These are phyloP conservation scores for Oryza australiensis DNA, from an alignment of 176 grass and related monocot species.

Conservation along the genomic window DNA sequence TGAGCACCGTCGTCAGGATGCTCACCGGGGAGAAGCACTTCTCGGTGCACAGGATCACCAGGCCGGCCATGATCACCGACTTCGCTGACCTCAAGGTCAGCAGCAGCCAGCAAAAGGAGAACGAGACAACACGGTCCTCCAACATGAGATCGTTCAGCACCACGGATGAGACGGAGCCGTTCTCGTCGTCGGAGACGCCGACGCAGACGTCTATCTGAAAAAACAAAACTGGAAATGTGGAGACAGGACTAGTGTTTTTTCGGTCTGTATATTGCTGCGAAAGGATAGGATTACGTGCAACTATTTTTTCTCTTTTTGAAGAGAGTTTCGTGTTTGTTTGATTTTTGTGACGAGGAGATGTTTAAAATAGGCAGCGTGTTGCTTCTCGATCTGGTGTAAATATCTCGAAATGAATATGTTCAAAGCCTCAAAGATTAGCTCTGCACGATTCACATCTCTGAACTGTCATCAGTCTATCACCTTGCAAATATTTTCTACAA, in stretches of 20 bases:
- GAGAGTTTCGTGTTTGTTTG: conserved; percentile 1
- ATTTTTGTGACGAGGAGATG: neutral
- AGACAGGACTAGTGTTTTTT: neutral
- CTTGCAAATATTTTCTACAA: neutral
- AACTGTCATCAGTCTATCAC: neutral
- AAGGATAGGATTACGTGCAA: conserved; percentile 23
- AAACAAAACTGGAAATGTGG: neutral
- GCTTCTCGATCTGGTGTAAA: conserved; percentile 34
- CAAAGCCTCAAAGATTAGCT: neutral
- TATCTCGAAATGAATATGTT: conserved; percentile 26
- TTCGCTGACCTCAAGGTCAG: conserved; percentile 78
- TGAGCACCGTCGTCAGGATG: conserved; percentile 60
- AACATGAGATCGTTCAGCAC: conserved; percentile 42
- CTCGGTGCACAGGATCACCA: conserved; percentile 49
- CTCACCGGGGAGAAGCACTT: conserved; percentile 60
- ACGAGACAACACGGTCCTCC: neutral
- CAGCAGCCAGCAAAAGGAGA: conserved; percentile 18
- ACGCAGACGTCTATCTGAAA: conserved; percentile 45
- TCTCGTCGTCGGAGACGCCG: conserved; percentile 37
- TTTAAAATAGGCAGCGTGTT: conserved; percentile 15
- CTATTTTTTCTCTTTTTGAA: conserved; percentile 15
- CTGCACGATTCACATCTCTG: neutral
- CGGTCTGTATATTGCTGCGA: conserved; percentile 27
- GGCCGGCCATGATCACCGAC: conserved; percentile 73
- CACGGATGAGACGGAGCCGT: conserved; percentile 30